Evolutionary conservation across 768 basidiomycete genomes (phyloP).

Genomic region (Asterophora lycoperdoides): DNA sequence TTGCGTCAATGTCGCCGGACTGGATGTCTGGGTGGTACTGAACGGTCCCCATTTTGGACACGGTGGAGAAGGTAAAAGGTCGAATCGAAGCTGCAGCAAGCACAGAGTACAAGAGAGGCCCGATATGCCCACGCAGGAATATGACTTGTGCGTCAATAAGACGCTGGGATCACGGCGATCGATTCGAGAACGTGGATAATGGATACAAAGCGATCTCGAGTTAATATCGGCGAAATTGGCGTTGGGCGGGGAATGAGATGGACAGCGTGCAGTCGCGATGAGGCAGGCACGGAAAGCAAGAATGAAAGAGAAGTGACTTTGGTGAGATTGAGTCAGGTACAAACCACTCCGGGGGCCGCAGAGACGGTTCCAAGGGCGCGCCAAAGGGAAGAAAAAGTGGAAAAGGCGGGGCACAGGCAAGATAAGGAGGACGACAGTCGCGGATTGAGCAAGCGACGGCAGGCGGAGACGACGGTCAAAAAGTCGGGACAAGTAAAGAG

Average conservation of each 20-base stretch:
- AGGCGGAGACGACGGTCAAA: slow-evolving; percentile 7
- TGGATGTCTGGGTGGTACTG: slow-evolving; percentile 32
- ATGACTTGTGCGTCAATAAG: slow-evolving; percentile 11
- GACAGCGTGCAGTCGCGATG: slow-evolving; percentile 12
- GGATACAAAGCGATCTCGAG: slow-evolving; percentile 16
- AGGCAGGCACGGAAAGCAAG: slow-evolving; percentile 5
- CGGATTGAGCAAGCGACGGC: too few relatives aligned
- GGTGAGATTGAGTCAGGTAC: slow-evolving; percentile 2
- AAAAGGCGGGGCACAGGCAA: slow-evolving; percentile 2
- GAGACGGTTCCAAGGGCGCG: not conserved
- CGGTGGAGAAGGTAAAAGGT: slow-evolving; percentile 6
- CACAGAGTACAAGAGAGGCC: slow-evolving; percentile 6
- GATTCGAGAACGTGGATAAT: slow-evolving; percentile 17
- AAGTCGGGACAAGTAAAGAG: slow-evolving; percentile 7
- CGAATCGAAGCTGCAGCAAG: slow-evolving; percentile 3
- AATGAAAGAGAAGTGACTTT: slow-evolving; percentile 9
- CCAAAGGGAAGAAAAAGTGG: not conserved
- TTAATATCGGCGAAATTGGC: slow-evolving; percentile 13
- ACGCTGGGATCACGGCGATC: slow-evolving; percentile 21
- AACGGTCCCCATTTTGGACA: slow-evolving; percentile 20
- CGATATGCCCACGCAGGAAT: slow-evolving; percentile 11
- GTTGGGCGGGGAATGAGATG: slow-evolving; percentile 13
- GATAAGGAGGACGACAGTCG: not conserved
- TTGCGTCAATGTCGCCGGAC: slow-evolving; percentile 24
- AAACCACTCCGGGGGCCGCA: not conserved